phyloP scores from a whole-genome alignment of 2,329 filamentous ascomycete species.

The Tetracladium maxilliforme region DNA sequence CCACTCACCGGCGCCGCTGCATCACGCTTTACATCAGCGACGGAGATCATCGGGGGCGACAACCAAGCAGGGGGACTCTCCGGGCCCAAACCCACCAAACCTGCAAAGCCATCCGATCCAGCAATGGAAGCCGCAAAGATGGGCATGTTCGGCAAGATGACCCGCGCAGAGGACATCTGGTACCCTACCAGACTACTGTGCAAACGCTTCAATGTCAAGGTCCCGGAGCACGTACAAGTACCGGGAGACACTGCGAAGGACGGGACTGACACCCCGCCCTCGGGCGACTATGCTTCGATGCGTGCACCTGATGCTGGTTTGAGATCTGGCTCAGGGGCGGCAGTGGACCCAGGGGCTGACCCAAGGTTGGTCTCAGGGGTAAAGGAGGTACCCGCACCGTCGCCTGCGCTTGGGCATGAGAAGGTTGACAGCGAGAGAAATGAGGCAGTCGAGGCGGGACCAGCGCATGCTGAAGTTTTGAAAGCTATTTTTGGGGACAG shows the following conservation, averaged over 20 bases:
- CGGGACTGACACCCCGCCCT: slow-evolving; percentile 12
- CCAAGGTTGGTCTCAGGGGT: slow-evolving; percentile 3
- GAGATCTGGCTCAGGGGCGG: slow-evolving; percentile 23
- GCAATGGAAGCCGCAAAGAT: slow-evolving; percentile 76
- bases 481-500: slow-evolving; percentile 89
- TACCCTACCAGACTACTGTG: slow-evolving; percentile 76
- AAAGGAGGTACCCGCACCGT: slow-evolving; percentile 7
- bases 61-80: slow-evolving; percentile 8
- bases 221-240: slow-evolving; percentile 52
- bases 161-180: slow-evolving; percentile 56
- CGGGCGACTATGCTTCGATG: slow-evolving; percentile 7
- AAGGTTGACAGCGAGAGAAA: slow-evolving; percentile 61
- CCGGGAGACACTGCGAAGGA: slow-evolving; percentile 9
- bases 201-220: slow-evolving; percentile 82
- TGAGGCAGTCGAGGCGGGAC: slow-evolving; percentile 58
- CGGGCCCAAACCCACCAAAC: slow-evolving; percentile 28
- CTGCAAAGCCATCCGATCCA: slow-evolving; percentile 52
- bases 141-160: slow-evolving; percentile 89
- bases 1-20: slow-evolving; percentile 90
- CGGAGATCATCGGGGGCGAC: slow-evolving; percentile 7
- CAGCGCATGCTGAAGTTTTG: slow-evolving; percentile 70
- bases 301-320: slow-evolving; percentile 14
- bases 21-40: slow-evolving; percentile 64
- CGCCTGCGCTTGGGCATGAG: slow-evolving; percentile 6
- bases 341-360: not conserved